Evolutionary conservation across 805 yeast genomes (phyloP).

Genomic region (Candida ascalaphidarum): DNA sequence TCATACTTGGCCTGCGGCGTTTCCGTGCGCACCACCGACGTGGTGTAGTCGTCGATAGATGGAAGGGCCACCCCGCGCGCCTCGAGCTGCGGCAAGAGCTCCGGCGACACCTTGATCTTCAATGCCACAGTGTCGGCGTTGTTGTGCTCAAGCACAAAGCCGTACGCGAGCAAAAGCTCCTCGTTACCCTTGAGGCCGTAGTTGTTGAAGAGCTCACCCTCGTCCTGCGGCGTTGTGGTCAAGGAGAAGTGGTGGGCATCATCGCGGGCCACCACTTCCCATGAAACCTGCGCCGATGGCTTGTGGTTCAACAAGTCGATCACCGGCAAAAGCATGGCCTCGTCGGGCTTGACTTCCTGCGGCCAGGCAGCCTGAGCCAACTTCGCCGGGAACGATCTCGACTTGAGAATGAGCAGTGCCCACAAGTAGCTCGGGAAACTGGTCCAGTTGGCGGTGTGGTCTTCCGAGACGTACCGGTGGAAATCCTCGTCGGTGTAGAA

Average conservation of each 20-base stretch:
- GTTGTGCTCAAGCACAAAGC: constrained; percentile 58
- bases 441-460: constrained; percentile 41
- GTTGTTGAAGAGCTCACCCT: constrained; percentile 59
- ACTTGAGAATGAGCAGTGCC: constrained; percentile 62
- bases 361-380: constrained; percentile 34
- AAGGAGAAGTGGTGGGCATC: constrained; percentile 27
- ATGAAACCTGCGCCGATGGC: constrained; percentile 50
- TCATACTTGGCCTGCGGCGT: constrained; percentile 3
- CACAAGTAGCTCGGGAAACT: constrained; percentile 64
- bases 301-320: constrained; percentile 75
- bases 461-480: constrained; percentile 14
- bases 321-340: constrained; percentile 69
- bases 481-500: constrained; percentile 29
- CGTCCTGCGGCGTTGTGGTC: constrained; percentile 18
- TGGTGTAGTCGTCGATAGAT: constrained; percentile 27
- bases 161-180: constrained; percentile 74
- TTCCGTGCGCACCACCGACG: constrained; percentile 14
- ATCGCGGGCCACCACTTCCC: constrained; percentile 33
- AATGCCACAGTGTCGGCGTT: constrained; percentile 51
- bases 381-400: constrained; percentile 76
- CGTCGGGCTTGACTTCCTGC: constrained; percentile 22
- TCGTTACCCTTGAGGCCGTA: constrained; percentile 88
- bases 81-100: constrained; percentile 19
- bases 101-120: constrained; percentile 44
- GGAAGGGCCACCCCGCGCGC: constrained; percentile 31